Percentiles rank a stretch among this genome's conserved stretches.
Evolutionary conservation across 352 stramenopile species (phyloP).

Genomic region (Halophytophthora batemanensis): DNA sequence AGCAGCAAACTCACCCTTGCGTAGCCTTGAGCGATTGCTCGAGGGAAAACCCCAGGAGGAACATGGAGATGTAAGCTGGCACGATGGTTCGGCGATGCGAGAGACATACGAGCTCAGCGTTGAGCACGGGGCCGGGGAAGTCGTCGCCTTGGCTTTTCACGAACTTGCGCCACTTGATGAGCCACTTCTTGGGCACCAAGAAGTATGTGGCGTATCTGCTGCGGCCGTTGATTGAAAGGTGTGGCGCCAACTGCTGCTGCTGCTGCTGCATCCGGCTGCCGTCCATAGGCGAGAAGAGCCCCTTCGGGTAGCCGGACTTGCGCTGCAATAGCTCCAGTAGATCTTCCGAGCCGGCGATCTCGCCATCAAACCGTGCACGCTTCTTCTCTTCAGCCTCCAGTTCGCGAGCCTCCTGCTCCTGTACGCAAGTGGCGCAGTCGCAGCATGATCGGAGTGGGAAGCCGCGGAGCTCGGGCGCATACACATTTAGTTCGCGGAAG

Average conservation of each 20-base stretch:
- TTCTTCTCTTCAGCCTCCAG: constrained; percentile 50
- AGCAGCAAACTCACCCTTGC: constrained; percentile 47
- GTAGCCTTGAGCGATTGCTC: constrained; percentile 73
- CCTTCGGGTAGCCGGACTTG: constrained; percentile 75
- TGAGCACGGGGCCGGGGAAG: constrained; percentile 68
- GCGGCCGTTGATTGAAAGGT: constrained; percentile 48
- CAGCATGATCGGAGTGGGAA: constrained; percentile 45
- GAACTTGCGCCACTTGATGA: constrained; percentile 76
- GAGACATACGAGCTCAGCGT: constrained; percentile 76
- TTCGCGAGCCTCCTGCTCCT: constrained; percentile 52
- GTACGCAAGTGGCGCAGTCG: constrained; percentile 58
- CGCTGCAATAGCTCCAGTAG: constrained; percentile 72
- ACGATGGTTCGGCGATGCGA: constrained; percentile 78
- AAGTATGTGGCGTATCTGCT: constrained; percentile 66
- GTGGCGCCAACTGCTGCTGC: constrained; percentile 33
- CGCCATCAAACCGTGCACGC: constrained; percentile 54
- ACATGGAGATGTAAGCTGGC: constrained; percentile 83
- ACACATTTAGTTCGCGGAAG: constrained; percentile 50
- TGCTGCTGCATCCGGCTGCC: constrained; percentile 9
- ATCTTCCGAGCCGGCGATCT: constrained; percentile 60
- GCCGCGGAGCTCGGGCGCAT: constrained; percentile 53
- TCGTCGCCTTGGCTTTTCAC: constrained; percentile 59
- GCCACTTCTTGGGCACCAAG: constrained; percentile 84
- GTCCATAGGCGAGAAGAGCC: constrained; percentile 62
- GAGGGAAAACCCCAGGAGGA: constrained; percentile 78